phyloP scores from a whole-genome alignment of 371 early-diverging fungal species.

The Mucor lusitanicus region DNA sequence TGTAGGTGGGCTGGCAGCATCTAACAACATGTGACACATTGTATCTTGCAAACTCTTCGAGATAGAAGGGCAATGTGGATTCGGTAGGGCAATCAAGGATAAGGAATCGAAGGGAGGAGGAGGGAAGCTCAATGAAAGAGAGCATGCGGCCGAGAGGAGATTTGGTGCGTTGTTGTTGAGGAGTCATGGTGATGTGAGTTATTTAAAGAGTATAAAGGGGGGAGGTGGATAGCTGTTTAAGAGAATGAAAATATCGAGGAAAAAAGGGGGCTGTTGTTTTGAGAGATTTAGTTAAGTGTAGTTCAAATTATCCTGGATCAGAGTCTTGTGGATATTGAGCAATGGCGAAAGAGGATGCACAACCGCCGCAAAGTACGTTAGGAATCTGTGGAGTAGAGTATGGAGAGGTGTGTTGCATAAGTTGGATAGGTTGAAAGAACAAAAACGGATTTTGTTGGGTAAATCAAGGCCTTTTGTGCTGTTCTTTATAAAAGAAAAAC shows the following conservation, averaged over 20 bases:
- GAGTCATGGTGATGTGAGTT: constrained; percentile 26
- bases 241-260: not conserved
- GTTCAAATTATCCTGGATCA: constrained; percentile 24
- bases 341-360: constrained; percentile 19
- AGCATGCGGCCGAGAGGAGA: constrained; percentile 58
- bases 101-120: constrained; percentile 73
- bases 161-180: constrained; percentile 29
- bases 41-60: constrained; percentile 72
- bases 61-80: constrained; percentile 76
- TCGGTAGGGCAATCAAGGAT: constrained; percentile 91
- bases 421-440: constrained; percentile 6
- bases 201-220: not conserved
- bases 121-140: constrained; percentile 58
- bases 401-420: constrained; percentile 19
- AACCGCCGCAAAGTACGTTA: constrained; percentile 30
- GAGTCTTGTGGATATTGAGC: constrained; percentile 28
- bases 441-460: not conserved
- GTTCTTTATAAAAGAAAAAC: not conserved
- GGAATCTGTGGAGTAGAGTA: constrained; percentile 17
- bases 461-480: not conserved
- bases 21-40: constrained; percentile 82
- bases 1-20: constrained; percentile 88
- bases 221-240: not conserved
- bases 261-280: not conserved
- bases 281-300: not conserved